Evolutionary conservation across 352 stramenopile genomes (phyloP).

Genomic region (Phytopythium sindhum): DNA sequence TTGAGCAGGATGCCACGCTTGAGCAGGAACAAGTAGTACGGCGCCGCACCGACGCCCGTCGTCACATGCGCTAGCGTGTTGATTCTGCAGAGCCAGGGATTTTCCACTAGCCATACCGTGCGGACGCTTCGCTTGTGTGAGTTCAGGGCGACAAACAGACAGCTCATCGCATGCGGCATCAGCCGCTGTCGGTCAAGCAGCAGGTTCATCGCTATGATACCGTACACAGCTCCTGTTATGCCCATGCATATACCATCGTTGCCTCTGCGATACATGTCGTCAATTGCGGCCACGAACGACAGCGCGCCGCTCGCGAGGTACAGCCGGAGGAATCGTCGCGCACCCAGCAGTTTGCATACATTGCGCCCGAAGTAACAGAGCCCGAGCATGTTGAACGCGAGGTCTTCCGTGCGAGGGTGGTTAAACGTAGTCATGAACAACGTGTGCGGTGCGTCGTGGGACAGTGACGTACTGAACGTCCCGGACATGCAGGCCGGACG

Average conservation of each 20-base stretch:
- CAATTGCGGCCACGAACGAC: background rate
- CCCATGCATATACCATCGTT: background rate
- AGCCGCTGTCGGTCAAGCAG: background rate
- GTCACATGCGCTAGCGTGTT: background rate
- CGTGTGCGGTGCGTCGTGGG: background rate
- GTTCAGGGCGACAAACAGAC: background rate
- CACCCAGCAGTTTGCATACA: background rate
- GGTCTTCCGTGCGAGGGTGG: background rate
- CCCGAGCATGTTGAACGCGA: background rate
- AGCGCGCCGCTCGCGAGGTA: background rate
- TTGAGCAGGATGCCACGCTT: background rate
- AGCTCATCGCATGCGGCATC: background rate
- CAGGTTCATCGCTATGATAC: background rate
- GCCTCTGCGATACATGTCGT: background rate
- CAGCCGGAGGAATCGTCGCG: background rate
- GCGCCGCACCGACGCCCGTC: background rate
- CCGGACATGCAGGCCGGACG: background rate
- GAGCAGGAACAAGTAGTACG: background rate
- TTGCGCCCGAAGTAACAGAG: background rate
- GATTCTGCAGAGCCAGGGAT: background rate
- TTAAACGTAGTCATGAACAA: background rate
- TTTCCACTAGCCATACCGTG: background rate
- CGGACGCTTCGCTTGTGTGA: background rate
- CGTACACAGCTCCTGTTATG: background rate
- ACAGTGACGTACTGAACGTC: background rate